phyloP scores from a whole-genome alignment of 2,329 filamentous ascomycete genomes.

The Amauroascus niger region DNA sequence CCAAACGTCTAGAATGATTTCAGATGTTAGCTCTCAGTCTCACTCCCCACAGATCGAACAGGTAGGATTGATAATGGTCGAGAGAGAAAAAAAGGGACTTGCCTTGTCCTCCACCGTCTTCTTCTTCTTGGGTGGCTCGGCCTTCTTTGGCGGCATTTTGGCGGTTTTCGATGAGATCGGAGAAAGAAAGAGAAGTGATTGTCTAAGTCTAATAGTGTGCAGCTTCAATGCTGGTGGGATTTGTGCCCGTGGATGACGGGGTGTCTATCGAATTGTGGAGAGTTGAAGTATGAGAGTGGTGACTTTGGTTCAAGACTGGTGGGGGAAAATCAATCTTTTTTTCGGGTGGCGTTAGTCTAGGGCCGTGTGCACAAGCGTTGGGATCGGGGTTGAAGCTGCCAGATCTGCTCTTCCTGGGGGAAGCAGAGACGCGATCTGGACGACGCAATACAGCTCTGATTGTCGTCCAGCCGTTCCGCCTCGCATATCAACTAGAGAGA shows the following conservation, averaged over 20 bases:
- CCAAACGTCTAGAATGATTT: constrained; percentile 61
- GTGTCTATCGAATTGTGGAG: constrained; percentile 3
- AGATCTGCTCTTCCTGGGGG: no score
- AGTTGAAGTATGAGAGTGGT: constrained; percentile 1
- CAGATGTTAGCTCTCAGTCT: constrained; percentile 17
- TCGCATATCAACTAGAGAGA: neutral
- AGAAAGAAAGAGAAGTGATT: neutral
- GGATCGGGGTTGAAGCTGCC: neutral
- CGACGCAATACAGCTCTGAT: neutral
- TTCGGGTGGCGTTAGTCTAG: constrained; percentile 4
- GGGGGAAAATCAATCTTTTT: constrained; percentile 1
- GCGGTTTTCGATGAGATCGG: constrained; percentile 1
- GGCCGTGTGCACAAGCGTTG: constrained; percentile 1
- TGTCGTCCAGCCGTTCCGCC: neutral
- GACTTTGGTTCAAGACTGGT: neutral
- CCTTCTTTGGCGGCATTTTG: constrained; percentile 41
- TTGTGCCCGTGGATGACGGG: neutral
- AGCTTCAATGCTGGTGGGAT: neutral
- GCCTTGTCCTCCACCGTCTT: constrained; percentile 69
- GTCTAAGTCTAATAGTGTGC: neutral
- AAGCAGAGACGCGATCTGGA: neutral
- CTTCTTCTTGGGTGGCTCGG: constrained; percentile 39
- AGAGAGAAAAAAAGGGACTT: constrained; percentile 15
- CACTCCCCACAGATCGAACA: no score
- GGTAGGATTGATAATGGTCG: neutral